Conservation (phyloP, 345 rosid species). For the Corchorus olitorius region DNA sequence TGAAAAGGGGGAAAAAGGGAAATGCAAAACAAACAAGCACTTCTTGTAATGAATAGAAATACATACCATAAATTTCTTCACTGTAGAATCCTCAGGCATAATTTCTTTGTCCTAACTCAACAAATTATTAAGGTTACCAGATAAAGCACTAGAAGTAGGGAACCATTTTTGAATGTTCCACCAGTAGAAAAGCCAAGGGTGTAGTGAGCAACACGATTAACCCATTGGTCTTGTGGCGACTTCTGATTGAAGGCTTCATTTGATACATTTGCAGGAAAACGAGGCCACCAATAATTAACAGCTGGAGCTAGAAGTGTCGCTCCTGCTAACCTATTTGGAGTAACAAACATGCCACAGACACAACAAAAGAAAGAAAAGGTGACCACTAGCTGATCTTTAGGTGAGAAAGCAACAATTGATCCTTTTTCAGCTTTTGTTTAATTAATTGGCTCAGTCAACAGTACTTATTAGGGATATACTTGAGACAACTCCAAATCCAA, state of each 20-base stretch:
- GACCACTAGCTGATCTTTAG: not conserved
- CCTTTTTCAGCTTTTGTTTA: not conserved
- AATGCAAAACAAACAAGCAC: not conserved
- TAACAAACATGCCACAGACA: not conserved
- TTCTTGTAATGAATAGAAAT: not conserved
- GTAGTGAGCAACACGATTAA: constrained; percentile 59
- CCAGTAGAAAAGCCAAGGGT: constrained; percentile 68
- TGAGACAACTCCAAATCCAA: constrained; percentile 58
- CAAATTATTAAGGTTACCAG: constrained; percentile 26
- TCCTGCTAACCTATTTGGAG: constrained; percentile 51
- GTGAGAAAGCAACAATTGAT: not conserved
- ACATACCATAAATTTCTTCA: constrained; percentile 26
- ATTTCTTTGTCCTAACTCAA: constrained; percentile 48
- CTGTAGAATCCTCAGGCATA: constrained; percentile 24
- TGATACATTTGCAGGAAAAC: constrained; percentile 49
- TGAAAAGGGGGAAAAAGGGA: not conserved
- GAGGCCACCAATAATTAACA: constrained; percentile 65
- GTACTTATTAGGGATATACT: constrained; percentile 73
- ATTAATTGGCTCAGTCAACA: constrained; percentile 1
- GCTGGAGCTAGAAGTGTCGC: constrained; percentile 57
- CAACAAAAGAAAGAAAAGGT: constrained; percentile 3
- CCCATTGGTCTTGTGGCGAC: constrained; percentile 54
- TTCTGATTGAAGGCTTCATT: constrained; percentile 46
- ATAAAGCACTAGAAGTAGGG: constrained; percentile 42
- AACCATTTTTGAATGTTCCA: constrained; percentile 70